Percentiles rank a stretch among this genome's conserved stretches.
These are phyloP conservation scores for Backusella psychrophila DNA, from an alignment of 192 early-diverging fungal species.

Conservation along the genomic window DNA sequence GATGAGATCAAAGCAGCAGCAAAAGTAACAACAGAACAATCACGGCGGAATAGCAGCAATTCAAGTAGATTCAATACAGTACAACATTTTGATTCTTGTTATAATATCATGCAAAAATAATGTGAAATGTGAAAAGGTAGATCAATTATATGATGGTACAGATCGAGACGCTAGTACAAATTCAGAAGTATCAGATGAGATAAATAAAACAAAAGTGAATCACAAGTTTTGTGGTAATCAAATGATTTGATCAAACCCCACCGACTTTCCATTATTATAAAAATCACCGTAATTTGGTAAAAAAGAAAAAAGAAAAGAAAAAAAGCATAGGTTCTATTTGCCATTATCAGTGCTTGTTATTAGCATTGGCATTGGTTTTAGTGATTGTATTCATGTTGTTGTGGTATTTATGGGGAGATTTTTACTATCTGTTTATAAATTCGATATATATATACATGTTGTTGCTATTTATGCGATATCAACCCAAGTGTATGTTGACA, in stretches of 20 bases:
- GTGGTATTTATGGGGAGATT: no score
- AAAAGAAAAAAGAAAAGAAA: not conserved
- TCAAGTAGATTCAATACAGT: not conserved
- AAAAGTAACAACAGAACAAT: not conserved
- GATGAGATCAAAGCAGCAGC: no score
- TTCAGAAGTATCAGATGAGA: not conserved
- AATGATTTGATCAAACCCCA: constrained; percentile 3
- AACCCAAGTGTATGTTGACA: not conserved
- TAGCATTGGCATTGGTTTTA: not conserved
- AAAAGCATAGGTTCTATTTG: not conserved
- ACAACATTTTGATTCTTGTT: not conserved
- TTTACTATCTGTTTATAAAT: no score
- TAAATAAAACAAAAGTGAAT: not conserved
- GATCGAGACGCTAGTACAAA: not conserved
- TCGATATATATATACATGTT: no score
- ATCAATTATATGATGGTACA: not conserved
- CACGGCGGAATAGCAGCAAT: not conserved
- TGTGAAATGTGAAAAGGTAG: not conserved
- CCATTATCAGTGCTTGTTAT: not conserved
- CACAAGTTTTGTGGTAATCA: not conserved
- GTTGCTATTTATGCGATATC: not conserved
- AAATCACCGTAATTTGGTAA: not conserved
- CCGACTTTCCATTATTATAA: not conserved
- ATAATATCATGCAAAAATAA: not conserved
- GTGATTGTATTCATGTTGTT: no score